A percentile compares a stretch with the other conserved stretches of the same genome.
phyloP scores from a whole-genome alignment of 441 rosid genomes.

The Melastoma candidum region DNA sequence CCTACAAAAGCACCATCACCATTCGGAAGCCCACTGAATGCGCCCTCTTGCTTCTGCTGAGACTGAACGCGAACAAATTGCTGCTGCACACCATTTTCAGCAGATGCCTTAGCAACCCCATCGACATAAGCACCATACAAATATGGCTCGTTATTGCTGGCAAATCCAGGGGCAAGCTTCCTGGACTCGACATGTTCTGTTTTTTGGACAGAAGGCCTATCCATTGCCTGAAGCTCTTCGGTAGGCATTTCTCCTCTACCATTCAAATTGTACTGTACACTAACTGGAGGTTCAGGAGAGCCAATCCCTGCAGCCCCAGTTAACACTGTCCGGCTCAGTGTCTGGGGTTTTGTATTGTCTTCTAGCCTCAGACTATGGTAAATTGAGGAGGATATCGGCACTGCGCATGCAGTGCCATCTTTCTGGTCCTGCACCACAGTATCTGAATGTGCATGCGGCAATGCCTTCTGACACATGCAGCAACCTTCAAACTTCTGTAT shows the following conservation, averaged over 20 bases:
- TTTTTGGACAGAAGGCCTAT: constrained; percentile 12
- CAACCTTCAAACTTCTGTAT: constrained; percentile 40
- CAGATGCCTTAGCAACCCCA: constrained; percentile 20
- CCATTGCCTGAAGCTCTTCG: constrained; percentile 24
- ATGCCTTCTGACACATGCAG: constrained; percentile 50
- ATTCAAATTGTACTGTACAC: constrained; percentile 15
- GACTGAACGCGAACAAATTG: constrained; percentile 19
- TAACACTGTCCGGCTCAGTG: constrained; percentile 22
- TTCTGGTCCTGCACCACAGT: constrained; percentile 32
- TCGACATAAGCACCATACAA: constrained; percentile 17
- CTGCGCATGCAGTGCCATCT: constrained; percentile 17
- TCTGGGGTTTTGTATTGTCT: constrained; percentile 24
- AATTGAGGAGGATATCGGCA: constrained; percentile 22
- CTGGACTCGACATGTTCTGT: constrained; percentile 25
- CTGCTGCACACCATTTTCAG: constrained; percentile 28
- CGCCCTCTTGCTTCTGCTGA: constrained; percentile 27
- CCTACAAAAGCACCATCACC: constrained; percentile 17
- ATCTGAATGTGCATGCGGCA: constrained; percentile 70
- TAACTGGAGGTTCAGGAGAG: constrained; percentile 27
- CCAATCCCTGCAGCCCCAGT: constrained; percentile 29
- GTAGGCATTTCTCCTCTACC: constrained; percentile 25
- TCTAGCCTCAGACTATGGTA: constrained; percentile 38
- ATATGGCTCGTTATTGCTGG: constrained; percentile 21
- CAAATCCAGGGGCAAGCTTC: constrained; percentile 18
- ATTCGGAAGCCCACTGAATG: constrained; percentile 17